Base-by-base conservation (phyloP, 2,329 filamentous ascomycete species). In the Fusarium graminum region DNA sequence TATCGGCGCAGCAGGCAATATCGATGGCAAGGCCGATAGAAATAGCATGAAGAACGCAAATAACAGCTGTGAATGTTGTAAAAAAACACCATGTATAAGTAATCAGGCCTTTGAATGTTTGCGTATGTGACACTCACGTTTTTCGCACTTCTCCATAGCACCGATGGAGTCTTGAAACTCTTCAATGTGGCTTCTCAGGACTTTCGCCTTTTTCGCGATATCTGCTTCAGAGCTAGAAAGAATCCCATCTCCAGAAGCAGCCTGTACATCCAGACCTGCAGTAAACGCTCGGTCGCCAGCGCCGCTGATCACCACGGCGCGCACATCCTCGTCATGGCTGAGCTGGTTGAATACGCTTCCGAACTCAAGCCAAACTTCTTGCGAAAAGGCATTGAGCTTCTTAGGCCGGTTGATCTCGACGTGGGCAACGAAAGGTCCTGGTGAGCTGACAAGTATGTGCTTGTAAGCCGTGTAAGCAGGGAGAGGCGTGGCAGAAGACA, bases 371-470 rank as follows among this genome's bases (percentile, higher is more conserved):
- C 94, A 97, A 88, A 97, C 94, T 52, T 87, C 81, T 76, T 92
- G 88, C 68, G 88, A 85, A 78, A 97, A 97, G 67, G 94, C 89
- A 78, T 98, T 98, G 77, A 97, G 82, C 81, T 97, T 97, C 68
- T 87, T 79, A 2, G 94, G 88, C 2, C 94, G 87, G 81, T 96
- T 94, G 80, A 97, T 97, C 80, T 97, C 90, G 59, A 98, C 91
- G 76, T 97, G 92, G n/a, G 90, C 92, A 46, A 97, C 90, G 80
- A 88, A 88, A 73, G 90, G 85, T 36, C 80, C 74, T 0, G 93
- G 92, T 40, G 88, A 88, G n/a, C 86, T 88, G 70, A 96, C 83
- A 68, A 88, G 87, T 85, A 93, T 93, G 82, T 91, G 83, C 69
- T 89, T 81, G 79, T 87, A 90, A 34, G 69, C 67, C 38, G 78